These are phyloP conservation scores for Nicotiana tabacum DNA, from an alignment of 257 asterid species.

Conservation along the genomic window DNA sequence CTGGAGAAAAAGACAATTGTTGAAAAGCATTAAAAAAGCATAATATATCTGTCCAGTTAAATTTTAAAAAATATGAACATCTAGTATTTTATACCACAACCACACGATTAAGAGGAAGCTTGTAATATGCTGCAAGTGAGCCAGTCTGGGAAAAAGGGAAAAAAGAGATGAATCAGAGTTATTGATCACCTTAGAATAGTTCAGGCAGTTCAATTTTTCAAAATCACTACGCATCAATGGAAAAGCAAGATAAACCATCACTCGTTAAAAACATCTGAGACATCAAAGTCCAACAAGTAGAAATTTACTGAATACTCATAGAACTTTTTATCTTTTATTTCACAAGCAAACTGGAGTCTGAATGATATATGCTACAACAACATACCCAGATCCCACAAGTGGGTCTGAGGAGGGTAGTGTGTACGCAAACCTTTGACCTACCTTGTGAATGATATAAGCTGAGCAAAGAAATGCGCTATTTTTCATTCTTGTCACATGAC, in stretches of 20 bases:
- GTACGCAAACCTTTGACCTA: no score
- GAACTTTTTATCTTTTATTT: neutral
- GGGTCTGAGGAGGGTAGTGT: no score
- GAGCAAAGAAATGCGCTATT: neutral
- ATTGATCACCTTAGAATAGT: neutral
- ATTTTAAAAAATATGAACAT: conserved; percentile 6
- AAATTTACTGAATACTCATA: neutral
- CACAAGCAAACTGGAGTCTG: neutral
- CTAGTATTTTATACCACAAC: conserved; percentile 47
- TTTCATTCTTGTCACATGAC: neutral
- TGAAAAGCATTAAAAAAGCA: neutral
- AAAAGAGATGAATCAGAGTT: neutral
- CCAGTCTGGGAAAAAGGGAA: conserved; percentile 54
- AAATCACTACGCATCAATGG: neutral
- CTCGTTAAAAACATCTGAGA: neutral
- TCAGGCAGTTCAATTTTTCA: no score
- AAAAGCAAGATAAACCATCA: neutral
- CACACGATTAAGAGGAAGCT: conserved; percentile 93
- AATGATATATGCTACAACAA: neutral
- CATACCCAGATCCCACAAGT: no score
- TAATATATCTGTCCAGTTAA: neutral
- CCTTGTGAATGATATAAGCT: neutral
- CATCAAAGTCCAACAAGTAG: neutral
- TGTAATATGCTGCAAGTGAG: conserved; percentile 94
- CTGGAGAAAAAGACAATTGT: conserved; percentile 31